Percentiles rank a stretch among this genome's conserved stretches.
Conservation (phyloP, 768 basidiomycete species). For the Chalciporus pseudorubinellus region DNA sequence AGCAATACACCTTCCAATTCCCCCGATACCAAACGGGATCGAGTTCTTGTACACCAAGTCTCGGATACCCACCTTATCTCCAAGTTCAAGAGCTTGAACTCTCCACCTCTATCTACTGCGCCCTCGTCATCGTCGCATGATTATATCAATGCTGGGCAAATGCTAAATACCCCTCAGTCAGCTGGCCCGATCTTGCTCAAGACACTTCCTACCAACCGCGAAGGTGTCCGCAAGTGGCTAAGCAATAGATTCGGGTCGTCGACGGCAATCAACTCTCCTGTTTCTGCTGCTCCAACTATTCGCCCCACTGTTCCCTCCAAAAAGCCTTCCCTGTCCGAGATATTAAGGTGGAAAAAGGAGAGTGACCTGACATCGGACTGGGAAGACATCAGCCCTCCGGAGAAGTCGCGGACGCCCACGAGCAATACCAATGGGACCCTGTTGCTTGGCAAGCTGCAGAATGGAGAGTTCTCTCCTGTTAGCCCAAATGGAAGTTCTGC, state of each 20-base stretch:
- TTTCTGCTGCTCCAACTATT: conserved; percentile 32
- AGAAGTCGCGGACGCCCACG: conserved; percentile 49
- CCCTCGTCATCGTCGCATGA: conserved; percentile 53
- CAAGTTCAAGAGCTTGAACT: conserved; percentile 45
- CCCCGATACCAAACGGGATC: conserved; percentile 53
- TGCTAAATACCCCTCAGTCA: conserved; percentile 33
- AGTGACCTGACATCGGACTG: conserved; percentile 57
- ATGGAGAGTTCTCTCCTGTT: conserved; percentile 30
- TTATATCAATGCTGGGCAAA: conserved; percentile 39
- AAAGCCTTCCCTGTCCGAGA: conserved; percentile 67
- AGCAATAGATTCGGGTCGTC: conserved; percentile 54
- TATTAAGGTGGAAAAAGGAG: conserved; percentile 56
- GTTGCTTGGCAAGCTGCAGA: conserved; percentile 24
- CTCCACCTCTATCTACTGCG: conserved; percentile 40
- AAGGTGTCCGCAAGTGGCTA: conserved; percentile 81
- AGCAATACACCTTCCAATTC: conserved; percentile 49
- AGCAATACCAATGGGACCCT: conserved; percentile 40
- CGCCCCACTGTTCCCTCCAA: conserved; percentile 44
- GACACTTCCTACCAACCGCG: conserved; percentile 67
- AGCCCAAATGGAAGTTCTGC: conserved; percentile 27
- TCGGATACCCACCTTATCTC: conserved; percentile 65
- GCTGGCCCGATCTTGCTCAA: conserved; percentile 36
- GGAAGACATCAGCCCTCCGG: conserved; percentile 55
- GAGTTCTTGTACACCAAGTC: conserved; percentile 63
- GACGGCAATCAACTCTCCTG: conserved; percentile 35